Evolutionary conservation across 805 yeast species (phyloP).

Genomic region (Zygoascus bituminiphila): DNA sequence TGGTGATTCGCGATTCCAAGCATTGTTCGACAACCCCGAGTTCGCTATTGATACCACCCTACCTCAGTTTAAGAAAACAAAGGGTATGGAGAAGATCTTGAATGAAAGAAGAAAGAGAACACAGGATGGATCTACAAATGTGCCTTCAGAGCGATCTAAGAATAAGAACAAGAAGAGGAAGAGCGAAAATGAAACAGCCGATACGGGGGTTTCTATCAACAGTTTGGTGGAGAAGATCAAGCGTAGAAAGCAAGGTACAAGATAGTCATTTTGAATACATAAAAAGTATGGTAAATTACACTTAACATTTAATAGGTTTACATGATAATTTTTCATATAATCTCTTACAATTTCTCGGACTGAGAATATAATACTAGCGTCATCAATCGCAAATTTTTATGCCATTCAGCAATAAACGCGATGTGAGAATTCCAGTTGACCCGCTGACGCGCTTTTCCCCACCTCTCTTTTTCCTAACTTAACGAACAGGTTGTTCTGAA

Average conservation of each 20-base stretch:
- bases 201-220: slow-evolving; percentile 56
- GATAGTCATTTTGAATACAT: too few species aligned
- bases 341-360: too few species aligned
- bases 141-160: not conserved
- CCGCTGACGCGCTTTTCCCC: not conserved
- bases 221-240: slow-evolving; percentile 72
- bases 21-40: slow-evolving; percentile 74
- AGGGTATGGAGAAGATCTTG: slow-evolving; percentile 76
- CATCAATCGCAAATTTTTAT: too few species aligned
- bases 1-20: slow-evolving; percentile 77
- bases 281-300: too few species aligned
- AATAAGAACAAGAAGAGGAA: not conserved
- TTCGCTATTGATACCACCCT: slow-evolving; percentile 91
- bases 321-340: too few species aligned
- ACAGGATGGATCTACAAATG: slow-evolving; percentile 5
- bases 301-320: too few species aligned
- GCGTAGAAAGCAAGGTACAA: slow-evolving; percentile 8
- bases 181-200: not conserved
- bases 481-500: not conserved
- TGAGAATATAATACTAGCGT: too few species aligned
- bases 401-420: too few species aligned
- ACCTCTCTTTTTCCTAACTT: not conserved
- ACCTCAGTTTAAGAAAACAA: slow-evolving; percentile 83
- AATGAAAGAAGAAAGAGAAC: slow-evolving; percentile 47
- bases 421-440: too few species aligned